phyloP scores from a whole-genome alignment of 768 basidiomycete genomes.

The Termitomyces sp. region DNA sequence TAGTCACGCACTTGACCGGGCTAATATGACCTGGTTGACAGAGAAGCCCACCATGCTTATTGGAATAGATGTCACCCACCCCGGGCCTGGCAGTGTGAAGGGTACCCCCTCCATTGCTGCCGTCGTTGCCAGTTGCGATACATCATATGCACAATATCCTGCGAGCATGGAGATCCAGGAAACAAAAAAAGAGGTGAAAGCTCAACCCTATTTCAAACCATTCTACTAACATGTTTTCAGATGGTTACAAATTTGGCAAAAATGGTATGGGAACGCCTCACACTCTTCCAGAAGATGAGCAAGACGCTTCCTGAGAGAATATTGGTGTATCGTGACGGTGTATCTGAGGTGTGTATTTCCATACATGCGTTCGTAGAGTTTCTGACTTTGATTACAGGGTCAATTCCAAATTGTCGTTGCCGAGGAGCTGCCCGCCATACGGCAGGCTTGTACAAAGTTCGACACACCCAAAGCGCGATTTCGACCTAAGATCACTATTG shows the following conservation, averaged over 20 bases:
- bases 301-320: constrained; percentile 57
- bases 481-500: constrained; percentile 59
- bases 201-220: background rate
- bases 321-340: constrained; percentile 76
- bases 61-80: constrained; percentile 81
- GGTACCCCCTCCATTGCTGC: constrained; percentile 83
- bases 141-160: constrained; percentile 63
- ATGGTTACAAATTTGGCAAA: constrained; percentile 64
- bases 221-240: constrained; percentile 27
- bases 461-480: constrained; percentile 34
- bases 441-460: constrained; percentile 50
- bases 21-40: constrained; percentile 56
- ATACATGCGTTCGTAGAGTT: background rate
- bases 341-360: constrained; percentile 54
- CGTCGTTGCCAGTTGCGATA: constrained; percentile 75
- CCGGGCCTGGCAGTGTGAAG: constrained; percentile 65
- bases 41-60: constrained; percentile 70
- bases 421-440: constrained; percentile 62
- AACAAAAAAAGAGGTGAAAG: constrained; percentile 65
- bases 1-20: constrained; percentile 43
- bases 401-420: constrained; percentile 44
- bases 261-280: constrained; percentile 68
- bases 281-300: constrained; percentile 43
- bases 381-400: constrained; percentile 39
- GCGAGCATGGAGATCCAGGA: constrained; percentile 71